A percentile compares a stretch with the other conserved stretches of the same genome.
phyloP scores from a whole-genome alignment of 306 rosid genomes.

The Pyrus pyrifolia region DNA sequence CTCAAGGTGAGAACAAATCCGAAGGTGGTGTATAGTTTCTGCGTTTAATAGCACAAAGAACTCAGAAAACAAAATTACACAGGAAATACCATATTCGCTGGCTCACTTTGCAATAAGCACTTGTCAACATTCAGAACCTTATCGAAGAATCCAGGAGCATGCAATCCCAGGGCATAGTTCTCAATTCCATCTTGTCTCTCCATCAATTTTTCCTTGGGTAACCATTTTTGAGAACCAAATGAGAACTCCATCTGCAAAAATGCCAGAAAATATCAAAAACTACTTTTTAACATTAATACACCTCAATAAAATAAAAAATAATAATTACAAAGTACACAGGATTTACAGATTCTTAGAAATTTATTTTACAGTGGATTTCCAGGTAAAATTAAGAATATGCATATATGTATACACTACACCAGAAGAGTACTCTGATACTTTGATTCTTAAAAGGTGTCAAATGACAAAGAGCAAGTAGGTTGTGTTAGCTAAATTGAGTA shows the following conservation, averaged over 20 bases:
- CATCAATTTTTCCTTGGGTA: conserved; percentile 46
- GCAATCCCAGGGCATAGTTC: conserved; percentile 57
- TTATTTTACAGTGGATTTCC: neutral
- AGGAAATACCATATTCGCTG: conserved; percentile 65
- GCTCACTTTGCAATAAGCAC: conserved; percentile 74
- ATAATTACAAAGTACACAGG: neutral
- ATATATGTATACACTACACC: neutral
- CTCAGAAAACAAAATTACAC: neutral
- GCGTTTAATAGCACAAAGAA: neutral
- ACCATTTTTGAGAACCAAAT: conserved; percentile 73
- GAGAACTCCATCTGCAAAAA: conserved; percentile 90
- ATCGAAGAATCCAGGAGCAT: conserved; percentile 64
- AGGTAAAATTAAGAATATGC: neutral
- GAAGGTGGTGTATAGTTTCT: neutral
- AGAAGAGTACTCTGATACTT: neutral
- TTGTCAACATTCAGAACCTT: conserved; percentile 65
- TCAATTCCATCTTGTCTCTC: conserved; percentile 39
- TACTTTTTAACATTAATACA: neutral
- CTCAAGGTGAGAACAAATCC: neutral
- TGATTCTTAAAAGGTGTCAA: neutral
- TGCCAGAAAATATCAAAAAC: conserved; percentile 9
- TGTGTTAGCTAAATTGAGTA: neutral
- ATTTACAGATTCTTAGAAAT: neutral
- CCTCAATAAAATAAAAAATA: neutral
- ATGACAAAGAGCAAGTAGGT: neutral